Evolutionary conservation across 2,329 filamentous ascomycete genomes (phyloP).

Genomic region (Cadophora sp.): DNA sequence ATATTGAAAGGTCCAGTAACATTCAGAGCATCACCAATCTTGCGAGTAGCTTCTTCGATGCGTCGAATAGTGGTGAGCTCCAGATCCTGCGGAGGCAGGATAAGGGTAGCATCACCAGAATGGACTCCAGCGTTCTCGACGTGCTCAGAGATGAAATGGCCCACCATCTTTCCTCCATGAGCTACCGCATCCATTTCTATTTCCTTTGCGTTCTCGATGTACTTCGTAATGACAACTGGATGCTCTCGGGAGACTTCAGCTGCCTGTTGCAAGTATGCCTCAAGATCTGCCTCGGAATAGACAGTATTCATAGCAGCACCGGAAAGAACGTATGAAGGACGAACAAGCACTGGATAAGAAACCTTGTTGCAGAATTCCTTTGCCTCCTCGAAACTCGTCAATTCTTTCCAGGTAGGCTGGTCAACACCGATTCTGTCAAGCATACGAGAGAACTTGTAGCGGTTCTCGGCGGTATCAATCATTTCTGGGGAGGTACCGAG

Average conservation of each 20-base stretch:
- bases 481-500: constrained; percentile 97
- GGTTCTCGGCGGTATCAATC: constrained; percentile 97
- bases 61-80: constrained; percentile 86
- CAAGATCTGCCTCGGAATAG: constrained; percentile 92
- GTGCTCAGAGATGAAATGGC: constrained; percentile 98
- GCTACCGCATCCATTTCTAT: constrained; percentile 99
- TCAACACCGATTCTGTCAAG: constrained; percentile 93
- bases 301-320: constrained; percentile 99
- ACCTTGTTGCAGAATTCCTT: constrained; percentile 86
- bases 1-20: constrained; percentile 98
- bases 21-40: constrained; percentile 93
- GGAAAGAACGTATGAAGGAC: constrained; percentile 95
- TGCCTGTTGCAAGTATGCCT: constrained; percentile 87
- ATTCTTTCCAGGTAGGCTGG: constrained; percentile 97
- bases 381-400: constrained; percentile 93
- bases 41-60: constrained; percentile 93
- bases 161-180: constrained; percentile 84
- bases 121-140: constrained; percentile 99
- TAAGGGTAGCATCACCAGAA: constrained; percentile 95
- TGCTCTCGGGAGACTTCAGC: constrained; percentile 93
- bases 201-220: constrained; percentile 99
- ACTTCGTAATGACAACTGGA: constrained; percentile 98
- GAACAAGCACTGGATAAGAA: constrained; percentile 90
- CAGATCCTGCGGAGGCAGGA: constrained; percentile 92
- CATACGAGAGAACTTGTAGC: constrained; percentile 99